Evolutionary conservation across 2,329 filamentous ascomycete species (phyloP).

Genomic region (Pyrenophora teres): DNA sequence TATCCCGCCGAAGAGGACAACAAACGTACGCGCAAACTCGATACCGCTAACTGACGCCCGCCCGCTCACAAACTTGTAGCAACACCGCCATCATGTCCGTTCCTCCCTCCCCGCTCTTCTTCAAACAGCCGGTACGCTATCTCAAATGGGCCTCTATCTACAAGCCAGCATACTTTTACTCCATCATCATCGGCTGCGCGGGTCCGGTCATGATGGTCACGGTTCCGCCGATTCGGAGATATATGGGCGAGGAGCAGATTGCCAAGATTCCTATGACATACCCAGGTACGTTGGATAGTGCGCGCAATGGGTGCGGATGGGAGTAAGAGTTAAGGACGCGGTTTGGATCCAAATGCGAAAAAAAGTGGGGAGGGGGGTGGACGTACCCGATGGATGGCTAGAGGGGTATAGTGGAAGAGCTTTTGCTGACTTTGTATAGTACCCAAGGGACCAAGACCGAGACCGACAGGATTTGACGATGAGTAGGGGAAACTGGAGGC

Average conservation of each 20-base stretch:
- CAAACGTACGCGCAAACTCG: constrained; percentile 6
- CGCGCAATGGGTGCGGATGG: too few species aligned
- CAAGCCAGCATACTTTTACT: constrained; percentile 91
- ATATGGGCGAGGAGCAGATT: constrained; percentile 72
- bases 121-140: constrained; percentile 81
- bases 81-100: constrained; percentile 59
- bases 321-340: neutral
- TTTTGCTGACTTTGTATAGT: constrained; percentile 39
- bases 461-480: constrained; percentile 55
- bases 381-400: neutral
- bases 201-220: constrained; percentile 73
- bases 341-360: neutral
- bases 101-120: constrained; percentile 68
- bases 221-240: constrained; percentile 73
- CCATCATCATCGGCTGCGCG: constrained; percentile 70
- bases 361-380: neutral
- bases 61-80: constrained; percentile 6
- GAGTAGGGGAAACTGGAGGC: constrained; percentile 19
- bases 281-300: constrained; percentile 69
- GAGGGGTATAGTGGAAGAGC: neutral
- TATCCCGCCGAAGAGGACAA: neutral
- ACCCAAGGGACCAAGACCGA: constrained; percentile 53
- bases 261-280: constrained; percentile 82
- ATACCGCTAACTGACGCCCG: neutral
- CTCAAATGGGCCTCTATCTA: constrained; percentile 85